Evolutionary conservation across 2,329 filamentous ascomycete species (phyloP), one percentile per base, ranked within the genome.

Genomic region (Xylaria arbuscula): DNA sequence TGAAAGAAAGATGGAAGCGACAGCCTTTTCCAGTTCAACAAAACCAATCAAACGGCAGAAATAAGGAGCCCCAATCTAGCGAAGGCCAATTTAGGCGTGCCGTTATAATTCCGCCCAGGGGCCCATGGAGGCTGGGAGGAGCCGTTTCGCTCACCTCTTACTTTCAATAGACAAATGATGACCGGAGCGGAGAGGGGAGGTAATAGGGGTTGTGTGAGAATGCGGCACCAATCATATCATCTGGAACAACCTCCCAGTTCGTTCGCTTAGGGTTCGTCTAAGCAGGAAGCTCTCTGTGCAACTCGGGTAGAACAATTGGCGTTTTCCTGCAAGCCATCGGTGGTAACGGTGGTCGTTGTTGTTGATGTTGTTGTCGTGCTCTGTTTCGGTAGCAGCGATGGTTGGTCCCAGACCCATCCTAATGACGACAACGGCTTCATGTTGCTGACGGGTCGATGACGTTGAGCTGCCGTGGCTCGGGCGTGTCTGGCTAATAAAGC

Each of bases 391-490:
- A 61, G 63, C 34, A 15, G 45, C 28, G 42, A 28, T 62, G 59
- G n/a, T n/a, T n/a, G 42, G 42, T 15, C 11, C 47, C 10, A 13
- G 47, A 10, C 53, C 72, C 70, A 61, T 69, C 68, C 66, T 67
- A 71, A 75, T 74, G 72, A 76, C 73, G 74, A 74, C 74, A 75
- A 73, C 67, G 73, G 55, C 36, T 28, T 67, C 69, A 67, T 58
- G 56, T 63, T 57, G 56, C 66, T 59, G 62, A 60, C 70, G 67
- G 65, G 63, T 70, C 70, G 72, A 75, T 75, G 74, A 76, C 73
- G 74, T 75, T 73, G 71, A 42, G 68, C 51, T 58, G 69, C 54
- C 54, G 54, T 45, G 57, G 61, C 22, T 58, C 66, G 60, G 66
- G 65, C 59, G 70, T 51, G 66, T 66, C 65, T 64, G 61, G 57